Evolutionary conservation across 2,329 filamentous ascomycete species (phyloP).

Genomic region (Sarocladium oryzae): DNA sequence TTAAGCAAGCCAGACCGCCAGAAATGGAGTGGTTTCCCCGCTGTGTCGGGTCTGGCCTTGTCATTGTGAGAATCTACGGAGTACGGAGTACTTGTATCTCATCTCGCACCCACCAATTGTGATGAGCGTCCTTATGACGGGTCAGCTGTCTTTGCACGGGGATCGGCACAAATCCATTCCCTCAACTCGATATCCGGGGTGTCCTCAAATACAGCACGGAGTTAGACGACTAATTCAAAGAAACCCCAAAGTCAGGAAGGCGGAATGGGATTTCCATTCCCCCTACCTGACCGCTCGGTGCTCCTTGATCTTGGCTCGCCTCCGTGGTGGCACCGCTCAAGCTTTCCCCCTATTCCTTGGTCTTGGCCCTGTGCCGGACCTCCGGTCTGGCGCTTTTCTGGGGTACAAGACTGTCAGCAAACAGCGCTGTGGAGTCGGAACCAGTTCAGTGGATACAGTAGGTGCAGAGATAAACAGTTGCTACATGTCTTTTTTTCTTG

Average conservation of each 20-base stretch:
- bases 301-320: background rate
- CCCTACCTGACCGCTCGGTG: background rate
- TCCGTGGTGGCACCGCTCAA: background rate
- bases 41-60: background rate
- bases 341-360: background rate
- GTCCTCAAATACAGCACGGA: too few species aligned
- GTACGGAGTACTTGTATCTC: too few species aligned
- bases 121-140: background rate
- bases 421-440: too few species aligned
- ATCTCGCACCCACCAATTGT: background rate
- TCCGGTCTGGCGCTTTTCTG: background rate
- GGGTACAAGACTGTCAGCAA: background rate
- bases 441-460: too few species aligned
- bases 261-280: background rate
- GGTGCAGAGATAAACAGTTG: too few species aligned
- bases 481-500: too few species aligned
- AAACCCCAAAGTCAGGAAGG: background rate
- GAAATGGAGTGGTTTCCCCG: background rate
- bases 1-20: background rate
- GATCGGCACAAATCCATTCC: conserved; percentile 1
- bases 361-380: conserved; percentile 8
- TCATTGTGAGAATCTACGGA: background rate
- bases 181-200: too few species aligned
- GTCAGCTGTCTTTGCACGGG: background rate
- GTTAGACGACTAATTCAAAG: too few species aligned